Percentiles rank a stretch among this genome's conserved stretches.
Conservation (phyloP, 257 asterid genomes). For the Mentha longifolia region DNA sequence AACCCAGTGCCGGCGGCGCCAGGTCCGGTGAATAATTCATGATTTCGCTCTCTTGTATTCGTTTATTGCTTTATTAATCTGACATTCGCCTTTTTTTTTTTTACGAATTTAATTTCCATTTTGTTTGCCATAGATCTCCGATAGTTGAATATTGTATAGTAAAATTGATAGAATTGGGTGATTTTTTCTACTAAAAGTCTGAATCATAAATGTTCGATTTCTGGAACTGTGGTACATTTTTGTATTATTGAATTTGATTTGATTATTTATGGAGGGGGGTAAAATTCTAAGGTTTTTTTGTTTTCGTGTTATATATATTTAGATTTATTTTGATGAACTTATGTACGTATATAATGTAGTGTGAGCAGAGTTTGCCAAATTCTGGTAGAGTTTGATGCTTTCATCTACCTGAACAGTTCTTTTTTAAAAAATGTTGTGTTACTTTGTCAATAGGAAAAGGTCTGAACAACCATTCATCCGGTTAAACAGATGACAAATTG, state of each 20-base stretch:
- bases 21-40: slow-evolving; percentile 65
- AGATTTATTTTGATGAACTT: neutral
- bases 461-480: too few species aligned
- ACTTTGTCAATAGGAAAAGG: too few species aligned
- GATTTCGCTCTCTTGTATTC: slow-evolving; percentile 24
- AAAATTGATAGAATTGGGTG: slow-evolving; percentile 17
- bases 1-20: slow-evolving; percentile 61
- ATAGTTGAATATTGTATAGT: slow-evolving; percentile 30
- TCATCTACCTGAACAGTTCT: too few species aligned
- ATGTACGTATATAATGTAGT: too few species aligned
- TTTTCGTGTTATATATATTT: neutral
- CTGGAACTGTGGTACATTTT: too few species aligned
- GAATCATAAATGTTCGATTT: neutral
- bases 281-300: neutral
- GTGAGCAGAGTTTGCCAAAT: too few species aligned
- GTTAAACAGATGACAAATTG: too few species aligned
- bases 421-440: too few species aligned
- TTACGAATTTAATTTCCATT: neutral
- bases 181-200: neutral
- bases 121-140: neutral
- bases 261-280: neutral
- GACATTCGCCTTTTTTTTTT: slow-evolving; percentile 8
- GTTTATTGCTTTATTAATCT: slow-evolving; percentile 19
- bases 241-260: too few species aligned
- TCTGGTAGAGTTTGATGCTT: too few species aligned